These are phyloP conservation scores for Trichoderma cornu-damae DNA, from an alignment of 2,329 filamentous ascomycete genomes.

Conservation along the genomic window DNA sequence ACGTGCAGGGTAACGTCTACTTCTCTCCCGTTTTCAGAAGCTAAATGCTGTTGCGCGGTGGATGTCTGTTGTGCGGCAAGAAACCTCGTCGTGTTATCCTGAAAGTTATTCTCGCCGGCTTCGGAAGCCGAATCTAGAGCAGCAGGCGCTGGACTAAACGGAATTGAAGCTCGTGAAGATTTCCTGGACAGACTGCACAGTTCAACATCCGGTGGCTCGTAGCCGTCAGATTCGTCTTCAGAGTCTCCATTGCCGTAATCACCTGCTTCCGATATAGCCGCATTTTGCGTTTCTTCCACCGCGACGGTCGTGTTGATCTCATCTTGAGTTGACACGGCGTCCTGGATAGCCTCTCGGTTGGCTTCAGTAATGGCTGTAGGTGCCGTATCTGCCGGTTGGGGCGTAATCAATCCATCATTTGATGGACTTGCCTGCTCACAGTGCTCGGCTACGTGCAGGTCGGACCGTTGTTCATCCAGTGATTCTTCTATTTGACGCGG, in stretches of 20 bases:
- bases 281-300: slow-evolving; percentile 15
- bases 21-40: slow-evolving; percentile 36
- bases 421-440: background rate
- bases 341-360: background rate
- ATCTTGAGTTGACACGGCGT: background rate
- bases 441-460: background rate
- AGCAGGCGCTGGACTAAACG: slow-evolving; percentile 18
- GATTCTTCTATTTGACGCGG: background rate
- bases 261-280: slow-evolving; percentile 22
- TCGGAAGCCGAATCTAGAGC: slow-evolving; percentile 23
- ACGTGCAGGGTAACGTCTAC: slow-evolving; percentile 32
- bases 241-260: slow-evolving; percentile 37
- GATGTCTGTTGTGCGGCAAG: slow-evolving; percentile 32
- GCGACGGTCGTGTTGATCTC: background rate
- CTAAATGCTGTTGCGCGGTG: slow-evolving; percentile 24
- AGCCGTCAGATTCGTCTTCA: slow-evolving; percentile 43
- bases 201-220: slow-evolving; percentile 49
- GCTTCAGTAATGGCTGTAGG: background rate
- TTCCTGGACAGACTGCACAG: background rate
- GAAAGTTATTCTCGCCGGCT: slow-evolving; percentile 28
- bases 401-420: background rate
- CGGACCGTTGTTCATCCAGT: background rate
- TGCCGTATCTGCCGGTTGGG: background rate
- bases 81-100: slow-evolving; percentile 23
- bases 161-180: slow-evolving; percentile 7